These are phyloP conservation scores for Tylopilus sp. DNA, from an alignment of 768 basidiomycete genomes.

Conservation along the genomic window DNA sequence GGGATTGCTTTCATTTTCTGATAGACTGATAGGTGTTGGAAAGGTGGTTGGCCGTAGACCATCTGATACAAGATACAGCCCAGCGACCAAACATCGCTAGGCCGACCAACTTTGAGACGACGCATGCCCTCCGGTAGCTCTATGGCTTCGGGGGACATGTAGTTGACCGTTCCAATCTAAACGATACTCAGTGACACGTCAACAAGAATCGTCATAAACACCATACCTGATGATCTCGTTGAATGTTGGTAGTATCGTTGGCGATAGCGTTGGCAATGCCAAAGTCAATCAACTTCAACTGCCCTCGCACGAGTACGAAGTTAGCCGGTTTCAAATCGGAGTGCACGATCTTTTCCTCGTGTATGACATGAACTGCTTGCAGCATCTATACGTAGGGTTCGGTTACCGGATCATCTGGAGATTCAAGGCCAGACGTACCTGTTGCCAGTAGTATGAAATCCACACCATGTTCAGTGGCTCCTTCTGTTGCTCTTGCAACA, in stretches of 20 bases:
- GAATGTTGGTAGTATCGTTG: conserved; percentile 98
- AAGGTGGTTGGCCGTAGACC: conserved; percentile 93
- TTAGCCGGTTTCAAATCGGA: conserved; percentile 98
- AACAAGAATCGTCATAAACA: not conserved
- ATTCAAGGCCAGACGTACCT: conserved; percentile 49
- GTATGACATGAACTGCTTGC: conserved; percentile 96
- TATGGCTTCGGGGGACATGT: conserved; percentile 98
- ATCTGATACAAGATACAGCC: conserved; percentile 99
- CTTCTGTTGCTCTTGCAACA: conserved; percentile 81
- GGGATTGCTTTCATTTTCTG: conserved; percentile 96
- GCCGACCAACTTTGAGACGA: conserved; percentile 89
- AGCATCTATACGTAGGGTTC: conserved; percentile 65
- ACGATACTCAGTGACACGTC: not conserved
- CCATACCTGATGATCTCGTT: conserved; percentile 87
- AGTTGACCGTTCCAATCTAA: conserved; percentile 95
- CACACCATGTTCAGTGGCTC: conserved; percentile 90
- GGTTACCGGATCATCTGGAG: not conserved
- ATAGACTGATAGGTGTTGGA: conserved; percentile 76
- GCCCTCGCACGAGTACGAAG: conserved; percentile 93
- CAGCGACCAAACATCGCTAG: conserved; percentile 96
- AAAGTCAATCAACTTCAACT: conserved; percentile 97
- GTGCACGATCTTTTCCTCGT: conserved; percentile 98
- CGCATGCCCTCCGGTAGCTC: conserved; percentile 84
- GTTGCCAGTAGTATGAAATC: conserved; percentile 95
- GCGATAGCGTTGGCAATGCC: conserved; percentile 99